These are phyloP conservation scores for Chytriomyces sp. DNA, from an alignment of 192 early-diverging fungal genomes.

Conservation along the genomic window DNA sequence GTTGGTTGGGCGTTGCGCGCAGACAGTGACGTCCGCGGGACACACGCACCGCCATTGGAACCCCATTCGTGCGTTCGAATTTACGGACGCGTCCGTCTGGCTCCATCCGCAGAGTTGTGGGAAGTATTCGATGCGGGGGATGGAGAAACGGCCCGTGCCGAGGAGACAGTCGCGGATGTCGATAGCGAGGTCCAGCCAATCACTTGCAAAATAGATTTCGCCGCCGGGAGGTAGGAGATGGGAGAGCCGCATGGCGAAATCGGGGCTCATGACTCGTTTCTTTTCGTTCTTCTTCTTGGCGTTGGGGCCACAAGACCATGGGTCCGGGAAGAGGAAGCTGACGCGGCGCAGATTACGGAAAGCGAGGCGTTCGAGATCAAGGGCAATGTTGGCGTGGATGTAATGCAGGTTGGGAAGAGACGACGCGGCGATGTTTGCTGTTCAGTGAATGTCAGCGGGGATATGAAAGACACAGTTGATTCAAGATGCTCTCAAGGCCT, in stretches of 20 bases:
- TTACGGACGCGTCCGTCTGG: background rate
- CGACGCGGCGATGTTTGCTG: too few relatives aligned
- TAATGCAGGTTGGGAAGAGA: conserved; percentile 32
- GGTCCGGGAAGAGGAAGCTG: conserved; percentile 31
- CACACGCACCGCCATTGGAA: background rate
- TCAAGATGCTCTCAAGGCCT: too few relatives aligned
- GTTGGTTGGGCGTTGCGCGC: background rate
- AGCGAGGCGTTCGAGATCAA: conserved; percentile 5
- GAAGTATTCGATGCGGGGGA: background rate
- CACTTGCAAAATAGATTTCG: conserved; percentile 34
- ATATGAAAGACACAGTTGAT: too few relatives aligned
- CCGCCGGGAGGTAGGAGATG: conserved; percentile 11
- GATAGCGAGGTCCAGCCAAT: conserved; percentile 36
- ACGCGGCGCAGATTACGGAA: conserved; percentile 34
- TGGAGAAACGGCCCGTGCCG: conserved; percentile 26
- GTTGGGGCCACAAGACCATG: conserved; percentile 29
- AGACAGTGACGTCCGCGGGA: background rate
- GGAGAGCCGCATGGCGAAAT: conserved; percentile 23
- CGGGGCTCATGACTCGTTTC: conserved; percentile 28
- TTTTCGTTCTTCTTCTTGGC: conserved; percentile 26
- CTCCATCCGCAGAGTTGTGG: background rate
- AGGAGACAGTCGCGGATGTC: conserved; percentile 29
- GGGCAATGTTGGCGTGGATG: conserved; percentile 32
- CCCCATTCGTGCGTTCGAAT: background rate
- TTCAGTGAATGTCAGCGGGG: too few relatives aligned